These are phyloP conservation scores for Trapa incisa DNA, from an alignment of 345 rosid species.

Conservation along the genomic window DNA sequence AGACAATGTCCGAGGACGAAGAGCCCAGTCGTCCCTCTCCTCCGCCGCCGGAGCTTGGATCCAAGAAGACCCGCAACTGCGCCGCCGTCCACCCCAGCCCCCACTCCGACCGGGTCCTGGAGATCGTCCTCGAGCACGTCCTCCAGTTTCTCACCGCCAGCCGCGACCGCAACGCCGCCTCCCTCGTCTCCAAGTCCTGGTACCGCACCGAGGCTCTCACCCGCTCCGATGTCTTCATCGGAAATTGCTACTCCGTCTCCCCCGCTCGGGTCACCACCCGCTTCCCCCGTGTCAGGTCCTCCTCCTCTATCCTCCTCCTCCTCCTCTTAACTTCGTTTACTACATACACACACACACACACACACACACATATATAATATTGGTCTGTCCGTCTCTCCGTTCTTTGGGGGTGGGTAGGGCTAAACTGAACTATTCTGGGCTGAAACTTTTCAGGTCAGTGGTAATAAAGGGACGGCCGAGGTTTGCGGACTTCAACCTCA, in stretches of 20 bases:
- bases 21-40: slow-evolving; percentile 5
- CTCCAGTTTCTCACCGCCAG: slow-evolving; percentile 60
- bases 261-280: slow-evolving; percentile 45
- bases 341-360: no score
- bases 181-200: slow-evolving; percentile 86
- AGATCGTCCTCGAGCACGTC: slow-evolving; percentile 77
- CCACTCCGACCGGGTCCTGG: slow-evolving; percentile 40
- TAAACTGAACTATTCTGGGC: background rate
- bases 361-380: no score
- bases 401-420: no score
- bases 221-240: slow-evolving; percentile 70
- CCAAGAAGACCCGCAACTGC: slow-evolving; percentile 7
- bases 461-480: slow-evolving; percentile 76
- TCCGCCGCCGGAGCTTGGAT: slow-evolving; percentile 6
- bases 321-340: no score
- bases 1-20: slow-evolving; percentile 8
- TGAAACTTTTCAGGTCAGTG: slow-evolving; percentile 18
- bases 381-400: no score
- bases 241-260: slow-evolving; percentile 75
- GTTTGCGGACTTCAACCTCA: slow-evolving; percentile 84
- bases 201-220: slow-evolving; percentile 56
- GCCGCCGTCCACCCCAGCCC: slow-evolving; percentile 10
- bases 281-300: slow-evolving; percentile 35
- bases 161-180: slow-evolving; percentile 72
- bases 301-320: no score